phyloP scores from a whole-genome alignment of 1,139 yeast species.

The Dujonia santamariae region DNA sequence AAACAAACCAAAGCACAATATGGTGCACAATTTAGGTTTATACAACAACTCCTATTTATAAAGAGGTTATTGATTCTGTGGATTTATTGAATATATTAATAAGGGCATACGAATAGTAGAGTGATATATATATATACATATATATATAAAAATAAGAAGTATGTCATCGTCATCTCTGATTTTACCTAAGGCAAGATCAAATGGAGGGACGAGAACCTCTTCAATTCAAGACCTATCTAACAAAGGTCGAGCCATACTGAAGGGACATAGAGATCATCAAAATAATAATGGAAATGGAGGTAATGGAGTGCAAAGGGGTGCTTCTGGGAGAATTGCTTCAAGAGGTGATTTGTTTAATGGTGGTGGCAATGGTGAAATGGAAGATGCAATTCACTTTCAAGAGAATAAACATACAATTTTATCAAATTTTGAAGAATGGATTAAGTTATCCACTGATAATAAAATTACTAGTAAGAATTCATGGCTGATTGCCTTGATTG shows the following conservation, averaged over 20 bases:
- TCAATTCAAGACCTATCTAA: constrained; percentile 6
- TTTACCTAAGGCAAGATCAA: constrained; percentile 2
- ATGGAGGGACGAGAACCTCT: constrained; percentile 1
- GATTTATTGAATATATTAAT: no score
- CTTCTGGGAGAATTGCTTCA: constrained; percentile 2
- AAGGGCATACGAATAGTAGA: no score
- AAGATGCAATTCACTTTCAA: constrained; percentile 41
- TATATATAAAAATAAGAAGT: not conserved
- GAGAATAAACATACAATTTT: constrained; percentile 45
- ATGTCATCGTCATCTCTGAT: not conserved
- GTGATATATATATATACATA: not conserved
- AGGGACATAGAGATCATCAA: not conserved
- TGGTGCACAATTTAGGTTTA: no score
- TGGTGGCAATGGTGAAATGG: constrained; percentile 4
- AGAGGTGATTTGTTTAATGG: constrained; percentile 9
- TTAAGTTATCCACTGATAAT: constrained; percentile 85
- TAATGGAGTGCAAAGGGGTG: not conserved
- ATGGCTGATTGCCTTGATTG: constrained; percentile 82
- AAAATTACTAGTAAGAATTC: constrained; percentile 64
- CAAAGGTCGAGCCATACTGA: constrained; percentile 6
- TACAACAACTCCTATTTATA: no score
- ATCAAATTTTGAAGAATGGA: constrained; percentile 84
- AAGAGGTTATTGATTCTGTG: no score
- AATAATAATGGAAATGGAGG: constrained; percentile 1
- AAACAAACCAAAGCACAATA: no score